A percentile compares a stretch with the other conserved stretches of the same genome.
phyloP scores from a whole-genome alignment of 1,139 yeast species.

The Diutina pseudorugosa region DNA sequence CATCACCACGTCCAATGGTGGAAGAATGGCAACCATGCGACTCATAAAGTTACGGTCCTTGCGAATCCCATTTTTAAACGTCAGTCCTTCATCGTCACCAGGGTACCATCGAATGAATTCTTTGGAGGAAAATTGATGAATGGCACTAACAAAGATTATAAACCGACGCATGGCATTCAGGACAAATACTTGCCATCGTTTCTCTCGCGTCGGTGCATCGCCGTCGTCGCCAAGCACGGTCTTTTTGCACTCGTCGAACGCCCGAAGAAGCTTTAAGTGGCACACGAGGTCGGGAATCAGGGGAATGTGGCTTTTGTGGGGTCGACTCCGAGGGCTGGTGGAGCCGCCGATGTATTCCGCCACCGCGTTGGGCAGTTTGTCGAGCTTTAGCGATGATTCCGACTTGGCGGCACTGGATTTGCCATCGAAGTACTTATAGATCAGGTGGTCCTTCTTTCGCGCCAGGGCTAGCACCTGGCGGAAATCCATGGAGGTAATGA shows the following conservation, averaged over 20 bases:
- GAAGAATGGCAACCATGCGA: constrained; percentile 10
- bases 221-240: not conserved
- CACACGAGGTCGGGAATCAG: not conserved
- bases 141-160: constrained; percentile 15
- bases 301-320: not conserved
- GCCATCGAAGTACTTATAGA: not conserved
- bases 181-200: constrained; percentile 20
- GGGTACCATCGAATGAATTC: constrained; percentile 2
- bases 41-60: constrained; percentile 3
- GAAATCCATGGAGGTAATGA: not conserved
- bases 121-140: constrained; percentile 6
- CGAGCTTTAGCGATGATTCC: not conserved
- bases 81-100: constrained; percentile 3
- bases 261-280: not conserved
- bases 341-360: not conserved
- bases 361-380: not conserved
- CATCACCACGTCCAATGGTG: constrained; percentile 26
- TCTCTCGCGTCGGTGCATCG: constrained; percentile 5
- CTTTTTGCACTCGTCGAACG: not conserved
- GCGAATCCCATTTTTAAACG: constrained; percentile 5
- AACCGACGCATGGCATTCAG: constrained; percentile 20
- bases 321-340: not conserved
- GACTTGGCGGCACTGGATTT: not conserved
- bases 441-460: not conserved
- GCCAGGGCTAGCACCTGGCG: not conserved